Percentiles rank a stretch among this genome's conserved stretches.
These are phyloP conservation scores for Petrea volubilis DNA, from an alignment of 257 asterid species.

Conservation along the genomic window DNA sequence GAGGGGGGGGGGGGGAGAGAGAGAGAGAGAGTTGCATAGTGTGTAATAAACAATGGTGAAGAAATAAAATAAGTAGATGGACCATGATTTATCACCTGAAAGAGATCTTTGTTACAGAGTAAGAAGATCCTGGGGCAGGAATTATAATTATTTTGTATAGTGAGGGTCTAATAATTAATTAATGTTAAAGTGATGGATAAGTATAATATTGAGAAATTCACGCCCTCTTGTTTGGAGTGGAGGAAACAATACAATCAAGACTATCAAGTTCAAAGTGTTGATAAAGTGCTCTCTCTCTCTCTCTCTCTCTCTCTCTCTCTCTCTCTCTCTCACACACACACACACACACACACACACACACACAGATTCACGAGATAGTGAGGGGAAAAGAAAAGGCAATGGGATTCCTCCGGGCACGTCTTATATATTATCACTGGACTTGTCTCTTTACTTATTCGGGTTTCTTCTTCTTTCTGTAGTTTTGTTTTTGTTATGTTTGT, in stretches of 20 bases:
- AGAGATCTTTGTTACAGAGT: slow-evolving; percentile 58
- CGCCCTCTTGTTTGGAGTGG: slow-evolving; percentile 71
- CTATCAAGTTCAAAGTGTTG: slow-evolving; percentile 45
- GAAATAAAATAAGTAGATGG: slow-evolving; percentile 37
- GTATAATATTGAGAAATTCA: slow-evolving; percentile 46
- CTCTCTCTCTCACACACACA: too few species aligned
- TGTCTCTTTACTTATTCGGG: not conserved
- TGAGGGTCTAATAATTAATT: slow-evolving; percentile 8
- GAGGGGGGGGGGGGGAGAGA: too few species aligned
- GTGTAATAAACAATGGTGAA: slow-evolving; percentile 15
- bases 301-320: too few species aligned
- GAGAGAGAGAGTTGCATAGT: not conserved
- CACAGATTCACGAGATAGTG: slow-evolving; percentile 43
- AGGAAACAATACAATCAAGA: slow-evolving; percentile 73
- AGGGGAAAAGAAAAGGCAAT: slow-evolving; percentile 29
- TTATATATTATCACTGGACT: slow-evolving; percentile 16
- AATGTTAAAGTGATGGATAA: slow-evolving; percentile 28
- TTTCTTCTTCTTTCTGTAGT: not conserved
- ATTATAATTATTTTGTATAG: slow-evolving; percentile 31
- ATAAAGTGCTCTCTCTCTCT: slow-evolving; percentile 37
- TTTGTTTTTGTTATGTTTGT: not conserved
- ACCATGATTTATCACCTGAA: slow-evolving; percentile 64
- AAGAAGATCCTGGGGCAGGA: slow-evolving; percentile 55
- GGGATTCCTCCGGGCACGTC: slow-evolving; percentile 56
- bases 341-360: too few species aligned